Evolutionary conservation across 139 green algal species (phyloP), one percentile per base, ranked within the genome.

Genomic region (Ulvella scutata): DNA sequence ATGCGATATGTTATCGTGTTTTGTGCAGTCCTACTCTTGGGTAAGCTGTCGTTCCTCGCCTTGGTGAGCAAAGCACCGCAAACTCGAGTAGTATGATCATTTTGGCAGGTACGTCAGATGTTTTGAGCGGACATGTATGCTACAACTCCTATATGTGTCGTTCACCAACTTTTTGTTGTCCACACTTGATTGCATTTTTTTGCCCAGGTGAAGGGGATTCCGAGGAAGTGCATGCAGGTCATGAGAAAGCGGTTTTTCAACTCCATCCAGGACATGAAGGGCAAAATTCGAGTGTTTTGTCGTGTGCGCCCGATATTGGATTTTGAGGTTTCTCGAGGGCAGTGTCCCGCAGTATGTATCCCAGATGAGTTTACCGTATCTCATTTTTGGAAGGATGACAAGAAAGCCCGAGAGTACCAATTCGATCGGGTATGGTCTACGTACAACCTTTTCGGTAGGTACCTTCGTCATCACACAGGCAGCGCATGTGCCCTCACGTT

Each of bases 201-300:
- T 59, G 40, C 17, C 1, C 40, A 59, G 17, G 40, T 1, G 40
- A 1, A 20, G 17, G 40, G 17, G 40, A 59, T 1, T 59, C 17
- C 17, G 17, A 20, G 17, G 40, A 83, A 79, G 75, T 75, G 84
- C 37, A 82, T 87, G 78, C 72, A 80, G 43, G 43, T 77, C 37
- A 43, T 79, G 2, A 84, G 90, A 4, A 93, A 93, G 84, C 79
- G 85, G 2, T 91, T 88, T 74, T 92, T 90, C 85, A 95, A 95
- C 79, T 79, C 76, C 79, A 88, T 97, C 85, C 88, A 96, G 80
- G 94, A 98, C 84, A 93, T 96, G 86, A 96, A 96, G 87, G 94
- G 94, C 79, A 97, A 97, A 84, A 97, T 99, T 81, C 86, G 94
- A 4, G 94, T 99, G 37, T 97, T 87, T 78, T 88, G 84, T 33